Evolutionary conservation across 2,329 filamentous ascomycete genomes (phyloP).

Genomic region (Talaromyces verruculosus): DNA sequence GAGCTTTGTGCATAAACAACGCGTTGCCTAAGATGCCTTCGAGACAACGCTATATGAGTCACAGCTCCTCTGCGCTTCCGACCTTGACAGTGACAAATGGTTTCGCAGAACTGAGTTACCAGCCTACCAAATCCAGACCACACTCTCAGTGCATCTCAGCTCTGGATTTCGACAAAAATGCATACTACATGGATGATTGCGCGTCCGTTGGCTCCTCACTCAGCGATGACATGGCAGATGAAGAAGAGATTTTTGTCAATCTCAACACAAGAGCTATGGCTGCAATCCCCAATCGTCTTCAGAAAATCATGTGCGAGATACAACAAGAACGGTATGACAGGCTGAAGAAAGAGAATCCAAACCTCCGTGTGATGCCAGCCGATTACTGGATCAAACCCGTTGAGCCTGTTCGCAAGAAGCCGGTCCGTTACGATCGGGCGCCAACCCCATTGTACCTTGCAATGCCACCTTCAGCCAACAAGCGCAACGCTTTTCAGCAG

Average conservation of each 20-base stretch:
- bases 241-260: constrained; percentile 32
- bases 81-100: not conserved
- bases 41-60: constrained; percentile 3
- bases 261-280: constrained; percentile 31
- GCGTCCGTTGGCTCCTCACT: constrained; percentile 9
- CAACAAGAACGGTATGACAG: constrained; percentile 28
- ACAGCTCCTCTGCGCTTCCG: constrained; percentile 17
- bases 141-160: not conserved
- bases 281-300: constrained; percentile 29
- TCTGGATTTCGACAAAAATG: constrained; percentile 1
- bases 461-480: constrained; percentile 2
- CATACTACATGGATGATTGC: constrained; percentile 13
- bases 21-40: constrained; percentile 1
- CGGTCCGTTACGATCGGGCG: constrained; percentile 1
- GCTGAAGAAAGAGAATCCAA: constrained; percentile 21
- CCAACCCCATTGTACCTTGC: constrained; percentile 19
- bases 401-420: not conserved
- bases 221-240: constrained; percentile 24
- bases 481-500: constrained; percentile 2
- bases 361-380: constrained; percentile 25
- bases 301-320: constrained; percentile 31
- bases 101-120: not conserved
- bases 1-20: not conserved
- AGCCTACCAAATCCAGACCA: constrained; percentile 4
- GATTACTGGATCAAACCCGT: constrained; percentile 20